These are phyloP conservation scores for Penicillium crustosum DNA, from an alignment of 2,329 filamentous ascomycete species.

Conservation along the genomic window DNA sequence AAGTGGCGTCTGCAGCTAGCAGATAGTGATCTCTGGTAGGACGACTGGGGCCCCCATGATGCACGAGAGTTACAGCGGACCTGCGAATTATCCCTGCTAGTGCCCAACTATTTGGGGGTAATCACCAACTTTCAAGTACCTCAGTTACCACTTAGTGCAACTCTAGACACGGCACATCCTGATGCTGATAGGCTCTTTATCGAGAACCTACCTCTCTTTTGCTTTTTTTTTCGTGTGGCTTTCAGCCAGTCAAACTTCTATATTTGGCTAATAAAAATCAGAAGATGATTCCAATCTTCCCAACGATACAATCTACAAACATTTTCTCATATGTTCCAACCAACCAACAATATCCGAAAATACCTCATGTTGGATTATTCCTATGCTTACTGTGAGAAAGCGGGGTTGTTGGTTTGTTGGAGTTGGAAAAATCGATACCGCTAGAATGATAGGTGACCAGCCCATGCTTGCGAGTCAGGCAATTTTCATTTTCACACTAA, in stretches of 20 bases:
- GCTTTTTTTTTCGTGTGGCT: neutral
- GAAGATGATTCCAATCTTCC: neutral
- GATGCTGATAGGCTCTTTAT: neutral
- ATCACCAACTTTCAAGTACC: slow-evolving; percentile 2
- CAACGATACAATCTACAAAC: neutral
- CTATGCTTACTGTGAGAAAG: neutral
- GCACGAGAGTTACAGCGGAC: slow-evolving; percentile 14
- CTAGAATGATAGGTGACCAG: neutral
- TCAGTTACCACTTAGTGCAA: slow-evolving; percentile 2
- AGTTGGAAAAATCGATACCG: neutral
- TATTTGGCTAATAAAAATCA: neutral
- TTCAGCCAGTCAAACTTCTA: neutral
- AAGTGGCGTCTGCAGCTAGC: slow-evolving; percentile 6
- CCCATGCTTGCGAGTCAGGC: neutral
- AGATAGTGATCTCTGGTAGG: slow-evolving; percentile 11
- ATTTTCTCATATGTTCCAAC: neutral
- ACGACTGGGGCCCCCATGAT: slow-evolving; percentile 1
- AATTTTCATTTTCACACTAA: neutral
- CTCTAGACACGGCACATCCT: neutral
- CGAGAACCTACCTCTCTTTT: neutral
- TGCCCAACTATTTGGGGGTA: slow-evolving; percentile 2
- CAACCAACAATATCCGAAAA: neutral
- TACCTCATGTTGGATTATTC: neutral
- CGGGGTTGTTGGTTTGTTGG: neutral
- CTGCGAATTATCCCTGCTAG: slow-evolving; percentile 9